phyloP scores from a whole-genome alignment of 1,139 yeast genomes.

The Kluyveromyces sp. region DNA sequence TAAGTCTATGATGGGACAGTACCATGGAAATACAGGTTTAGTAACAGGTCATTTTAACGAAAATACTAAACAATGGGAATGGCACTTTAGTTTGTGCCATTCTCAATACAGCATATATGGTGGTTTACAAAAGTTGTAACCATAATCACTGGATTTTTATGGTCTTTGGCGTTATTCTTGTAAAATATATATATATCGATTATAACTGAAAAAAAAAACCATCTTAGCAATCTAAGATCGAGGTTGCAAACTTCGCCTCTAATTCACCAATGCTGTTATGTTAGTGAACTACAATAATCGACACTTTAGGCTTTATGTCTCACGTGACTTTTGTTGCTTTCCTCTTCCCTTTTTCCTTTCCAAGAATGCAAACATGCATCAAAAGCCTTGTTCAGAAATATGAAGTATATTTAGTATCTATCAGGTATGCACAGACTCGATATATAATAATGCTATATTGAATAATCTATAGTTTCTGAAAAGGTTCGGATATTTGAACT shows the following conservation, averaged over 20 bases:
- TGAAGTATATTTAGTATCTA: too few species aligned
- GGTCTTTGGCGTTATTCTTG: constrained; percentile 8
- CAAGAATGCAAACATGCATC: too few species aligned
- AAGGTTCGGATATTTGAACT: background rate
- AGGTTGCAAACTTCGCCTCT: too few species aligned
- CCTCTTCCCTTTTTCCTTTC: too few species aligned
- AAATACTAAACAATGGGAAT: constrained; percentile 45
- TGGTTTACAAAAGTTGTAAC: constrained; percentile 71
- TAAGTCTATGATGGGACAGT: constrained; percentile 94
- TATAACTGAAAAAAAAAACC: background rate
- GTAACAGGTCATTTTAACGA: constrained; percentile 59
- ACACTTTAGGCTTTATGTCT: too few species aligned
- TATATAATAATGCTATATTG: too few species aligned
- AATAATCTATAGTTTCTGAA: too few species aligned
- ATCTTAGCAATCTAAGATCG: background rate
- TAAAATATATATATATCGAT: background rate
- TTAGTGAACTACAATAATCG: background rate
- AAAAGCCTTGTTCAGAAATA: too few species aligned
- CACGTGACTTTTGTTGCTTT: too few species aligned
- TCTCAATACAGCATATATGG: constrained; percentile 89
- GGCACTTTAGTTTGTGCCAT: constrained; percentile 68
- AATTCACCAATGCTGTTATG: background rate
- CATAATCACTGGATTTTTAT: constrained; percentile 34
- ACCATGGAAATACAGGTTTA: constrained; percentile 80
- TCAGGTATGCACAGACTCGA: too few species aligned